Evolutionary conservation across 352 stramenopile species (phyloP), one percentile per base, ranked within the genome.

Genomic region (Globisporangium irregulare): DNA sequence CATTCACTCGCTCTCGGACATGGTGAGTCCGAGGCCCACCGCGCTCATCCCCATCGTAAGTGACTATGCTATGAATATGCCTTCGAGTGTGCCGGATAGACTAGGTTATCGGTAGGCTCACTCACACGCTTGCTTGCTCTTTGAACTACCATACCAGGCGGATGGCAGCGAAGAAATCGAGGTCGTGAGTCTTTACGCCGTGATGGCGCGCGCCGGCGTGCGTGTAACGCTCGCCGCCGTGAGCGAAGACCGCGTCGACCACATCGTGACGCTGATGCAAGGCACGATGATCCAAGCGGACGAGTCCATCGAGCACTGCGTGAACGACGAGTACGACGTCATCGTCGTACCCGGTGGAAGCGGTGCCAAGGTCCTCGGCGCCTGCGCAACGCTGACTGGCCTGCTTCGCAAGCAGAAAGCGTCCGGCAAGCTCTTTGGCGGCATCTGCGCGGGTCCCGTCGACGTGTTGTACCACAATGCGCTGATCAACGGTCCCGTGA

Each of bases 161-260:
- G 67, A 80, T 22, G 82, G 75, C 9, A 81, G 74, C 60, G 85
- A 90, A 68, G 85, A 93, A 51, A 90, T 93, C 9, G 82, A 93
- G 32, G 73, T 89, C 53, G 82, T 72, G 15, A 78, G 68, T 54
- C 67, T 93, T 4, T 77, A 71, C 22, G 75, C 76, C 29, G 71
- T 93, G 51, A 63, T 93, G 51, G 72, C 81, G 48, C 81, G 79
- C 12, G 85, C 78, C 22, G 82, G 85, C 24, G 80, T 90, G 32
- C 82, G 80, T 41, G 82, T 93, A 63, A 91, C 81, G 50, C 65
- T 93, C 46, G 85, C 81, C 2, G 76, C 73, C 32, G 76, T 90
- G 15, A 74, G 67, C n/a, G 67, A 57, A 54, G 67, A 73, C n/a
- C 70, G 84, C 36, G 72, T 78, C 32, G 69, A 86, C 62, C 80